Conservation (phyloP, 1,139 yeast species). For the Magnusiomyces sp. region DNA sequence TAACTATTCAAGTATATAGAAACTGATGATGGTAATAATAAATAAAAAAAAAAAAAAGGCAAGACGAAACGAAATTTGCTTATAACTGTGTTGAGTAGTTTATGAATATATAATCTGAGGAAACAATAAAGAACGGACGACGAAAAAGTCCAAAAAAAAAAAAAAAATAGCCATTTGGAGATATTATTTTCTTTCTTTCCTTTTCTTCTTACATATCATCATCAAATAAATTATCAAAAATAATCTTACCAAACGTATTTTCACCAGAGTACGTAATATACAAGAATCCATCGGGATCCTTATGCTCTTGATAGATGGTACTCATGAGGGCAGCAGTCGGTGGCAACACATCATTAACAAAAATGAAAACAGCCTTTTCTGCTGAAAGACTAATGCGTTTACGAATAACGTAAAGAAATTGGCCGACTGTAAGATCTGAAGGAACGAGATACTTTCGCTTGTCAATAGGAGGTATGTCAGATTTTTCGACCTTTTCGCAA, state of each 20-base stretch:
- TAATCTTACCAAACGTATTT: slow-evolving; percentile 35
- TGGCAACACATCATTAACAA: slow-evolving; percentile 92
- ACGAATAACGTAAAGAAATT: slow-evolving; percentile 93
- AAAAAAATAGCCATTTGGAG: background rate
- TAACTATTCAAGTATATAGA: too few species aligned
- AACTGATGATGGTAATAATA: background rate
- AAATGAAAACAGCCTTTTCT: slow-evolving; percentile 95
- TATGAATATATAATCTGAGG: background rate
- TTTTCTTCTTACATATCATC: background rate
- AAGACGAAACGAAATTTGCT: background rate
- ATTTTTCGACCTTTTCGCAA: slow-evolving; percentile 95
- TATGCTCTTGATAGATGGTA: slow-evolving; percentile 88
- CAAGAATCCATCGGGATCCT: slow-evolving; percentile 94
- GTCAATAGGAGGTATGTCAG: slow-evolving; percentile 93
- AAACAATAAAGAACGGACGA: background rate
- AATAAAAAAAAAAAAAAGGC: background rate
- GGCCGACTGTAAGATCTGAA: slow-evolving; percentile 93
- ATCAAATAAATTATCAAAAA: background rate
- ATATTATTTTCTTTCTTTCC: background rate
- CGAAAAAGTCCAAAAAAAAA: background rate
- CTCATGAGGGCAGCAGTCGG: slow-evolving; percentile 98
- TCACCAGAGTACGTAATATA: slow-evolving; percentile 68
- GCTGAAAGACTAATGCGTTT: slow-evolving; percentile 93
- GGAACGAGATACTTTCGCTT: slow-evolving; percentile 96
- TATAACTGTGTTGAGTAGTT: background rate